These are phyloP conservation scores for Tetracentron sinense DNA, from an alignment of 164 flowering plant species.

Conservation along the genomic window DNA sequence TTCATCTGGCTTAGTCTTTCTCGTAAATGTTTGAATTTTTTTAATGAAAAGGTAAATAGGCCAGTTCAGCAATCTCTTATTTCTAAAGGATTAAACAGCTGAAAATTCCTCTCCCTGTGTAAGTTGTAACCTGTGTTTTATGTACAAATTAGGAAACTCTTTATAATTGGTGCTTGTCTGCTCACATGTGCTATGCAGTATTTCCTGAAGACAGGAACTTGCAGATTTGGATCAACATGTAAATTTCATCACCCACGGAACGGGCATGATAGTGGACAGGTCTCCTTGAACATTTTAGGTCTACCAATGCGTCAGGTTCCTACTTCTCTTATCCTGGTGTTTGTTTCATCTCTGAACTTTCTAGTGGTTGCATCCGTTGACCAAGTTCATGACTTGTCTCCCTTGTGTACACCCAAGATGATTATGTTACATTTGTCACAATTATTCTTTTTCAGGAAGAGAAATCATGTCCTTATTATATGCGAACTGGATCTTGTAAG, in stretches of 20 bases:
- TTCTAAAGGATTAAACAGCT: neutral
- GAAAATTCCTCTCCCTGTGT: neutral
- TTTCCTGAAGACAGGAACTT: constrained; percentile 50
- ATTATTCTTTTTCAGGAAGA: constrained; percentile 29
- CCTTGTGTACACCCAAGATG: neutral
- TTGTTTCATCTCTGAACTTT: neutral
- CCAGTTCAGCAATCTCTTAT: neutral
- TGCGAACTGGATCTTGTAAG: constrained; percentile 47
- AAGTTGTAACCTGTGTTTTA: neutral
- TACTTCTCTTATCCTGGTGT: neutral
- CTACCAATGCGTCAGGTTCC: constrained; percentile 48
- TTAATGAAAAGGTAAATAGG: neutral
- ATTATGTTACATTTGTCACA: neutral
- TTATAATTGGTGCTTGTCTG: neutral
- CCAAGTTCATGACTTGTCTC: neutral
- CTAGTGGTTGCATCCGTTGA: neutral
- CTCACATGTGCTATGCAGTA: constrained; percentile 32
- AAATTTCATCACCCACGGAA: constrained; percentile 55
- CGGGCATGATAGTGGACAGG: constrained; percentile 45
- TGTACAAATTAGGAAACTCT: neutral
- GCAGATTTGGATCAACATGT: constrained; percentile 52
- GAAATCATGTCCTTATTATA: constrained; percentile 41
- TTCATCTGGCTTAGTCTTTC: neutral
- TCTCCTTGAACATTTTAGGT: constrained; percentile 39
- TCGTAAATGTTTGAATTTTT: neutral